A percentile compares a stretch with the other conserved stretches of the same genome.
phyloP scores from a whole-genome alignment of 2,329 filamentous ascomycete species.

The Cercospora sojina region DNA sequence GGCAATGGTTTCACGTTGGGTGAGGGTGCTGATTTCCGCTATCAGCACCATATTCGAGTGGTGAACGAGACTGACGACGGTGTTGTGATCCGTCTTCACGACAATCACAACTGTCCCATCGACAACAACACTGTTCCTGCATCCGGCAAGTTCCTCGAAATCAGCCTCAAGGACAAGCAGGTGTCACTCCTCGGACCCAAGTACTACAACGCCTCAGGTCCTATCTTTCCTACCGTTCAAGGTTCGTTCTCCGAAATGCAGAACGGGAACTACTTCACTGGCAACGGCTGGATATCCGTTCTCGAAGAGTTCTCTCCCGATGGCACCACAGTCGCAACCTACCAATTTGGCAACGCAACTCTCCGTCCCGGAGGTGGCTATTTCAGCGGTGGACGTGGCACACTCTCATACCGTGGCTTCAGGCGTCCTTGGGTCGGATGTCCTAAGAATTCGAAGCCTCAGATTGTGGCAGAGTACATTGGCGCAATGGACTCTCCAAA shows the following conservation, averaged over 20 bases:
- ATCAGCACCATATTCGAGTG: conserved; percentile 27
- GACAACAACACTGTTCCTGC: conserved; percentile 23
- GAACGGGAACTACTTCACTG: conserved; percentile 21
- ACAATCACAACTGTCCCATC: conserved; percentile 28
- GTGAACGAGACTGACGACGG: neutral
- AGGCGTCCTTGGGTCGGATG: conserved; percentile 28
- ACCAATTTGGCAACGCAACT: conserved; percentile 26
- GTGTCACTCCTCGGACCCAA: conserved; percentile 15
- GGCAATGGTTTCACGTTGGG: conserved; percentile 19
- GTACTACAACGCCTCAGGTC: conserved; percentile 19
- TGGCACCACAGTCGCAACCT: conserved; percentile 16
- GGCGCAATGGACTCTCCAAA: neutral
- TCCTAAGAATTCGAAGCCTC: conserved; percentile 17
- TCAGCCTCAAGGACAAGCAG: conserved; percentile 17
- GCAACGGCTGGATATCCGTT: conserved; percentile 25
- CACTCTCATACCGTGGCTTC: conserved; percentile 25
- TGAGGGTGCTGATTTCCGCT: conserved; percentile 22
- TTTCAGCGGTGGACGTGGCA: conserved; percentile 7
- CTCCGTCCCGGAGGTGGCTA: conserved; percentile 12
- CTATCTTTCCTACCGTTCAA: conserved; percentile 26
- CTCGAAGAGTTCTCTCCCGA: conserved; percentile 24
- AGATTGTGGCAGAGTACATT: conserved; percentile 12
- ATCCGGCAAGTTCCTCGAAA: conserved; percentile 23
- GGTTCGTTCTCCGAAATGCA: conserved; percentile 20
- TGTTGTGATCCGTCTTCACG: conserved; percentile 17